Conservation (phyloP, 495 filamentous ascomycete genomes). For the Chaetomidium leptoderma region DNA sequence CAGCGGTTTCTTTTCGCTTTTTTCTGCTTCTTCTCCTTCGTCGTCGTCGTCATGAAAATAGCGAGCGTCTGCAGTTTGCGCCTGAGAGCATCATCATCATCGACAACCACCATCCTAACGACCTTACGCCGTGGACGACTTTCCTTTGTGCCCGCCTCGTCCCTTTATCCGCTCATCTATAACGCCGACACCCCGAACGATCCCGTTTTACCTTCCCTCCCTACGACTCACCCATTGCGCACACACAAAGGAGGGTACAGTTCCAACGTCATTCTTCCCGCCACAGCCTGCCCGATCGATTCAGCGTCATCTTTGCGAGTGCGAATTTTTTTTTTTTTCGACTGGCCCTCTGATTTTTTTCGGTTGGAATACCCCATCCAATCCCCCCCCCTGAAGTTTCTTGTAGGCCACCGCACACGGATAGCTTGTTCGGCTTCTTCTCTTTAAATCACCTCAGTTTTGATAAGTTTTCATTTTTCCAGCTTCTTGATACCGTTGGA, state of each 20-base stretch:
- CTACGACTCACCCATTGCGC: background rate
- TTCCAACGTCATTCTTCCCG: background rate
- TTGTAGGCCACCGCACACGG: background rate
- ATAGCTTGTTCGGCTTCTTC: background rate
- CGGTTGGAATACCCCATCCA: conserved; percentile 15
- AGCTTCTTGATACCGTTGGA: conserved; percentile 2
- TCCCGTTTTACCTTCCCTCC: background rate
- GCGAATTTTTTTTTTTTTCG: background rate
- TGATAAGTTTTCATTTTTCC: background rate
- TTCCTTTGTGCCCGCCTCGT: background rate
- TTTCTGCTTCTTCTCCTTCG: no score
- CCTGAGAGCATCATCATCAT: background rate
- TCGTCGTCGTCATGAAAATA: background rate
- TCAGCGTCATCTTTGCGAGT: background rate
- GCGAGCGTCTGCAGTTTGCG: conserved; percentile 1
- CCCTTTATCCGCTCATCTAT: background rate
- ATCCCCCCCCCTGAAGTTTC: background rate
- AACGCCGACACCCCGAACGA: background rate
- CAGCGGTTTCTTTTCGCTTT: background rate
- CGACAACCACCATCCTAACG: conserved; percentile 6
- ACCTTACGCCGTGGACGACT: conserved; percentile 5
- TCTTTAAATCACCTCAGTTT: background rate
- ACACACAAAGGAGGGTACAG: background rate
- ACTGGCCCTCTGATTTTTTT: background rate
- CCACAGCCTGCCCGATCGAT: background rate